A percentile compares a stretch with the other conserved stretches of the same genome.
Evolutionary conservation across 805 yeast genomes (phyloP).

Genomic region (Lipomyces japonicus): DNA sequence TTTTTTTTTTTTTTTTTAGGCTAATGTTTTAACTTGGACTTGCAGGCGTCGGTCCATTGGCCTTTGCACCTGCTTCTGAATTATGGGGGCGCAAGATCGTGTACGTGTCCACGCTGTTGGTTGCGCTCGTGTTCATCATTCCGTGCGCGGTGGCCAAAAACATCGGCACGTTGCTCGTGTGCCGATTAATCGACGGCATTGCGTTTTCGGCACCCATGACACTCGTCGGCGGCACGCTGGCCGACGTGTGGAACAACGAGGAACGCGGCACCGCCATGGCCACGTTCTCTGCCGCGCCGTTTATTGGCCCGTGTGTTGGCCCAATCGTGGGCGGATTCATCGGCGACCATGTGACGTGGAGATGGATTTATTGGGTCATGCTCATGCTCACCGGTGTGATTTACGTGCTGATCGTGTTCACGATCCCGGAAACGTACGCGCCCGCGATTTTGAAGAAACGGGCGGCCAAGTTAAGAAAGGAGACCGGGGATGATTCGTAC

Average conservation of each 20-base stretch:
- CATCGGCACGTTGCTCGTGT: slow-evolving; percentile 59
- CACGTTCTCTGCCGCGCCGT: slow-evolving; percentile 58
- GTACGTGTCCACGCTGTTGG: slow-evolving; percentile 47
- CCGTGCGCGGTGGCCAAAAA: slow-evolving; percentile 56
- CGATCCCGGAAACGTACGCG: slow-evolving; percentile 63
- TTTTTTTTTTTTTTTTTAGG: too few species aligned
- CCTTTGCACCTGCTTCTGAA: slow-evolving; percentile 61
- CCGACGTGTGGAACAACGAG: slow-evolving; percentile 61
- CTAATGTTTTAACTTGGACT: too few species aligned
- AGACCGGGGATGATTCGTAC: slow-evolving; percentile 50
- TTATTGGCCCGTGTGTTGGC: slow-evolving; percentile 55
- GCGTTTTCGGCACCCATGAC: slow-evolving; percentile 72
- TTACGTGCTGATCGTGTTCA: slow-evolving; percentile 44
- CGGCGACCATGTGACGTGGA: slow-evolving; percentile 59
- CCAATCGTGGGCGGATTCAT: slow-evolving; percentile 62
- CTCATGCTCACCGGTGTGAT: slow-evolving; percentile 60
- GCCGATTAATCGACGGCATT: slow-evolving; percentile 65
- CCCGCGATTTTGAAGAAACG: slow-evolving; percentile 51
- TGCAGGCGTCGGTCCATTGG: slow-evolving; percentile 80
- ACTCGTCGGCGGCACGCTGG: slow-evolving; percentile 72
- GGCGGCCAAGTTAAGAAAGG: slow-evolving; percentile 49
- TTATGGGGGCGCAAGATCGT: slow-evolving; percentile 54
- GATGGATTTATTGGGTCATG: slow-evolving; percentile 68
- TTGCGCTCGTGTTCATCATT: slow-evolving; percentile 49
- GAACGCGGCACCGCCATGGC: slow-evolving; percentile 69